phyloP scores from a whole-genome alignment of 257 asterid species.

The Rhazya stricta region DNA sequence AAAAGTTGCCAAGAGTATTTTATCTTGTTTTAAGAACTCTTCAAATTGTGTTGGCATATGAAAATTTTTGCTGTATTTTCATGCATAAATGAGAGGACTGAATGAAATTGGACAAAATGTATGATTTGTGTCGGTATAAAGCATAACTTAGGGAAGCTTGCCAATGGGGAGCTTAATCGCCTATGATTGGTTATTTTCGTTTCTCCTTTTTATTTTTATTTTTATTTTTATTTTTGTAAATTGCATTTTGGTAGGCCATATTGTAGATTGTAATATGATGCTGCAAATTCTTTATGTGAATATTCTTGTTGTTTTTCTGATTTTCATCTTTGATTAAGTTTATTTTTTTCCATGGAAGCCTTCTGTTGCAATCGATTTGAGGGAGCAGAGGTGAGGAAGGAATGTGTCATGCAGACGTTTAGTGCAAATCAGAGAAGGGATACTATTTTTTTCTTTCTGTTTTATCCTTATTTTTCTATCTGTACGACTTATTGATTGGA shows the following conservation, averaged over 20 bases:
- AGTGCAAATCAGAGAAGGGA: not conserved
- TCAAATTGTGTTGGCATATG: not conserved
- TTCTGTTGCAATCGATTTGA: not conserved
- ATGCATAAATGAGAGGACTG: not conserved
- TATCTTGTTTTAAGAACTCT: not conserved
- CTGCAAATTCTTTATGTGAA: not conserved
- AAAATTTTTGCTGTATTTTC: not conserved
- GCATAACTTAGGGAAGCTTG: not conserved
- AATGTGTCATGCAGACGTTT: not conserved
- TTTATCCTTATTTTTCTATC: not conserved
- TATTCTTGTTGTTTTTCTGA: not conserved
- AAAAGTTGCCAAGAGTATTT: too few relatives aligned
- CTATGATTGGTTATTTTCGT: not conserved
- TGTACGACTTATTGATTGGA: not conserved
- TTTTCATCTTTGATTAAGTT: not conserved
- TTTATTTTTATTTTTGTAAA: too few relatives aligned
- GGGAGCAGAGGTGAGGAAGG: not conserved
- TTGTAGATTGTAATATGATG: not conserved
- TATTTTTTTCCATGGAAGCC: not conserved
- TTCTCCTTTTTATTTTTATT: not conserved
- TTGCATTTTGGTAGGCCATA: not conserved
- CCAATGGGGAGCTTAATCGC: not conserved
- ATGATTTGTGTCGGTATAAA: not conserved
- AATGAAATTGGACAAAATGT: not conserved
- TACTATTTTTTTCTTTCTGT: not conserved